phyloP scores from a whole-genome alignment of 2,329 filamentous ascomycete species.

The Metarhizium guizhouense region DNA sequence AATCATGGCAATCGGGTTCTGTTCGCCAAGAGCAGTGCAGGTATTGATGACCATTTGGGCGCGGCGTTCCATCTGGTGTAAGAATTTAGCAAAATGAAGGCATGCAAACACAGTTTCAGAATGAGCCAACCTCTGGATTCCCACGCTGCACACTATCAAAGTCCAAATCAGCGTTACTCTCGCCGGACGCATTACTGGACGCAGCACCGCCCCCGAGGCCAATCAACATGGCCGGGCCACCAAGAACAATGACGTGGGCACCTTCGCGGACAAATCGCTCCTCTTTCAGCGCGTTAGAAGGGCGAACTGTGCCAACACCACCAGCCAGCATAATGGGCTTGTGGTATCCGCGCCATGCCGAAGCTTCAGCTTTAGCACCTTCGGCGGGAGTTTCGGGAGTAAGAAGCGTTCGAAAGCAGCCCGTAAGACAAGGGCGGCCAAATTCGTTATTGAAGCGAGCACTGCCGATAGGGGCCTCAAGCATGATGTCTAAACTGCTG shows the following conservation, averaged over 20 bases:
- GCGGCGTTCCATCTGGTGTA: slow-evolving; percentile 63
- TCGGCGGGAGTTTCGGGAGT: slow-evolving; percentile 27
- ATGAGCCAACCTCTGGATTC: slow-evolving; percentile 59
- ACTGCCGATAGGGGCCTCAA: slow-evolving; percentile 91
- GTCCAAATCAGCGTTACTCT: slow-evolving; percentile 85
- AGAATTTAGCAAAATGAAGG: background rate
- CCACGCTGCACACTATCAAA: slow-evolving; percentile 96
- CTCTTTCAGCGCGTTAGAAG: slow-evolving; percentile 83
- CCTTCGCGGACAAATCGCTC: slow-evolving; percentile 70
- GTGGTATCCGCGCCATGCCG: slow-evolving; percentile 73
- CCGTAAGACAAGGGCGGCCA: slow-evolving; percentile 77
- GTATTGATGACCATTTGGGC: slow-evolving; percentile 98
- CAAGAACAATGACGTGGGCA: slow-evolving; percentile 86
- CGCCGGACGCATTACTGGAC: slow-evolving; percentile 79
- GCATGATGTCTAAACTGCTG: slow-evolving; percentile 92
- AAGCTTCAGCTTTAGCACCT: slow-evolving; percentile 30
- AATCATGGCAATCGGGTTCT: slow-evolving; percentile 92
- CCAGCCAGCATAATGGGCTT: slow-evolving; percentile 99
- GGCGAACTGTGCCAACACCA: slow-evolving; percentile 84
- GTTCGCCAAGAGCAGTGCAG: slow-evolving; percentile 71
- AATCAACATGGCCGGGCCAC: slow-evolving; percentile 95
- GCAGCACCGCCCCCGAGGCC: slow-evolving; percentile 92
- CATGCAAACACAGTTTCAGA: background rate
- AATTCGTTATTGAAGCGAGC: slow-evolving; percentile 98
- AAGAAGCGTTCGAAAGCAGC: slow-evolving; percentile 86